phyloP scores from a whole-genome alignment of 1,284 basidiomycete genomes.

The Ceratobasidium sp. region DNA sequence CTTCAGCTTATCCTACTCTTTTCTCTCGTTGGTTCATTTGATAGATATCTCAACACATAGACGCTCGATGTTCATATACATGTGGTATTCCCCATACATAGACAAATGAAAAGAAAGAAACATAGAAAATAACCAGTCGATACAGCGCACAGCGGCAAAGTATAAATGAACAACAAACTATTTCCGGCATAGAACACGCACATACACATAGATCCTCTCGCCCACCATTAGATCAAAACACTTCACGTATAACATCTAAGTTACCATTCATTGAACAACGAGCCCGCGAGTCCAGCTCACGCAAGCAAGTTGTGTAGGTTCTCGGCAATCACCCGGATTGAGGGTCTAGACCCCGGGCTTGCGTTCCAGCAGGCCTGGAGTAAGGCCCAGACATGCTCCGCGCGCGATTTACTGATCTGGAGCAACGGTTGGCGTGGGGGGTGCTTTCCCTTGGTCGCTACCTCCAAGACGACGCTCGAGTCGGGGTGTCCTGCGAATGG shows the following conservation, averaged over 20 bases:
- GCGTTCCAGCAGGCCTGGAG: slow-evolving; percentile 43
- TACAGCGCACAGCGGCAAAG: slow-evolving; percentile 14
- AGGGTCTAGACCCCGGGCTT: slow-evolving; percentile 4
- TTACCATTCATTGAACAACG: too few species aligned
- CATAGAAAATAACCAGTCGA: background rate
- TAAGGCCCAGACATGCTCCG: slow-evolving; percentile 32
- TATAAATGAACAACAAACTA: slow-evolving; percentile 12
- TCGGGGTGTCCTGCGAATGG: slow-evolving; percentile 35
- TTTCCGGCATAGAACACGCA: background rate
- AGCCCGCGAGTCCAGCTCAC: background rate
- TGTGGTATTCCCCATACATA: slow-evolving; percentile 12
- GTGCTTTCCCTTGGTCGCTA: slow-evolving; percentile 30
- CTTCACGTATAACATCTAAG: background rate
- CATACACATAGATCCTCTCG: background rate
- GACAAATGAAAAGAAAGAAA: background rate
- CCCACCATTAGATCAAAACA: slow-evolving; percentile 9
- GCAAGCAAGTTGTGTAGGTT: background rate
- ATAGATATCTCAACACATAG: too few species aligned
- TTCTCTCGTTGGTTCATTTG: too few species aligned
- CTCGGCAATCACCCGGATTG: slow-evolving; percentile 16
- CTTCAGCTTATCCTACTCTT: too few species aligned
- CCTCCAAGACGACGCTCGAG: slow-evolving; percentile 33
- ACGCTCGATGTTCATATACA: background rate
- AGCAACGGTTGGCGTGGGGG: slow-evolving; percentile 7
- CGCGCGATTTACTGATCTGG: slow-evolving; percentile 6